Evolutionary conservation across 306 rosid genomes (phyloP).

Genomic region (Inga leiocalycina): DNA sequence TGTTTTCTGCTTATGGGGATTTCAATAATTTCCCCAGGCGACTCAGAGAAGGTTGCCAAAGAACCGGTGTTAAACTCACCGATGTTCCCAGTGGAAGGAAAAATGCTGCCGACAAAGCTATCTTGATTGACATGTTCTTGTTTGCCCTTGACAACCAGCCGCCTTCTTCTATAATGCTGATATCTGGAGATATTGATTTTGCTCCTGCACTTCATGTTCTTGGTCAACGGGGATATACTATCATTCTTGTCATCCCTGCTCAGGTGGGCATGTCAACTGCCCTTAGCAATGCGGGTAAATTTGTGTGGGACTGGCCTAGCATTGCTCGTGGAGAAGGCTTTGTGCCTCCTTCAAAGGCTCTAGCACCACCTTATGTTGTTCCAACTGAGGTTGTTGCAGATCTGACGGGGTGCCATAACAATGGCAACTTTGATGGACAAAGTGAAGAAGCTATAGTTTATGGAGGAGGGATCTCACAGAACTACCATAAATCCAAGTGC

Average conservation of each 20-base stretch:
- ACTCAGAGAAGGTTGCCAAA: constrained; percentile 89
- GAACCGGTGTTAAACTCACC: constrained; percentile 89
- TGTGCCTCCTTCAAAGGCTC: constrained; percentile 60
- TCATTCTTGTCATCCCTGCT: constrained; percentile 84
- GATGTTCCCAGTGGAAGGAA: constrained; percentile 98
- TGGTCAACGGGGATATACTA: constrained; percentile 90
- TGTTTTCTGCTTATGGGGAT: constrained; percentile 90
- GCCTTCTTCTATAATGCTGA: constrained; percentile 87
- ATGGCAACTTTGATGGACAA: constrained; percentile 53
- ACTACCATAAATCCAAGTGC: constrained; percentile 65
- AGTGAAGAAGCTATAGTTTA: constrained; percentile 83
- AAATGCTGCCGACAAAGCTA: constrained; percentile 98
- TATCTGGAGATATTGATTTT: constrained; percentile 93
- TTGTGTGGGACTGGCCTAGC: constrained; percentile 97
- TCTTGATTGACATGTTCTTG: constrained; percentile 91
- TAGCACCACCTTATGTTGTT: constrained; percentile 57
- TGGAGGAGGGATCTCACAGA: constrained; percentile 76
- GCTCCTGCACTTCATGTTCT: constrained; percentile 93
- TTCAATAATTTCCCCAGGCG: constrained; percentile 87
- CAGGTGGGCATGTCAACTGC: constrained; percentile 90
- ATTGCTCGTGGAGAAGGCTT: constrained; percentile 95
- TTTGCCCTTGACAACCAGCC: constrained; percentile 97
- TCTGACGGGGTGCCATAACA: constrained; percentile 69
- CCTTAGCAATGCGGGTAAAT: constrained; percentile 87
- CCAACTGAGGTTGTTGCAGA: constrained; percentile 58